Base-by-base conservation (phyloP, 192 early-diverging fungal genomes). In the Backusella liffmaniae region DNA sequence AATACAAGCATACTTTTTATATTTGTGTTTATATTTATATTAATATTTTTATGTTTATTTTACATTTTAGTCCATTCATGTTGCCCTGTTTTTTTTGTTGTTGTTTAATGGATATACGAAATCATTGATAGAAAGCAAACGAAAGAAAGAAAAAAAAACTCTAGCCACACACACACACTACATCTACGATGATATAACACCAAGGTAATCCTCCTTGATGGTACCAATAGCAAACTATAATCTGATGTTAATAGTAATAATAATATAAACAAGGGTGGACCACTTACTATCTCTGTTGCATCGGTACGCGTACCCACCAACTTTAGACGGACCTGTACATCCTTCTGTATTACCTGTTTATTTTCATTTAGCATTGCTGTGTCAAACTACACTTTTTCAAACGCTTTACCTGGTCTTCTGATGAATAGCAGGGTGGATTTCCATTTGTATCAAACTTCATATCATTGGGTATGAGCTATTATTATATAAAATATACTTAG, bases 171-270 rank as follows among this genome's bases (percentile, higher is more conserved):
- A 39, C 37, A 39, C 37, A 39, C 37, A 39, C 37, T 12, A 39
- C 7, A 39, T 49, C 46, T 69, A 78, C 41, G 79, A 74, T 73
- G 79, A 77, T 32, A 92, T 93, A 12, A 92, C 89, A 67, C 96
- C 95, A 66, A 98, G 81, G 73, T 94, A 99, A 90, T 99, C 96
- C 79, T 99, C 96, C 83, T 97, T 98, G 83, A 99, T 97, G 5
- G 96, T 97, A 26, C 96, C 96, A 73, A 96, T 96, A 29, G 95
- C 94, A 85, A 93, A 94, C 94, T 96, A 49, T 2, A 39, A 13
- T 65, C 36, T 10, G 76, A 53, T 30, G 15, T 44, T 44, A 16
- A 5, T 16, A 44, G 4, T 66, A 46, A 41, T 23, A 65, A 16
- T 21, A 13, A 67, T 75, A 15, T 15, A 44, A 16, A 15, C 42